Percentiles rank a stretch among this genome's conserved stretches.
Evolutionary conservation across 2,329 filamentous ascomycete genomes (phyloP).

Genomic region (Zymoseptoria pseudotritici): DNA sequence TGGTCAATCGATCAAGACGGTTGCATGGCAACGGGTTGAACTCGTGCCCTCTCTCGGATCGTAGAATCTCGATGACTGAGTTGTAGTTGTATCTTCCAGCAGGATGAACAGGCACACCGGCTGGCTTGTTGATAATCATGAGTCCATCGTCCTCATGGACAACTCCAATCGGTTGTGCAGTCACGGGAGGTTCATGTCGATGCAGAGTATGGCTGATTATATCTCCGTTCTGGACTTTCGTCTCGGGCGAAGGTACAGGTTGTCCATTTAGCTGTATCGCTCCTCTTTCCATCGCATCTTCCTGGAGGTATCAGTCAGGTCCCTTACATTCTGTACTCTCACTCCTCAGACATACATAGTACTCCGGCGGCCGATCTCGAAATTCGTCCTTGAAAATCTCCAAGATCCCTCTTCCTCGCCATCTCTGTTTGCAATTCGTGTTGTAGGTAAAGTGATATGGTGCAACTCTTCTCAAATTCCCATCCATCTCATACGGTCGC

Average conservation of each 20-base stretch:
- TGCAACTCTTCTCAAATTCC: constrained; percentile 58
- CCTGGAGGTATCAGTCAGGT: constrained; percentile 36
- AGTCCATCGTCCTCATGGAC: constrained; percentile 89
- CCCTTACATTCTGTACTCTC: constrained; percentile 1
- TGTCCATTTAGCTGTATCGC: constrained; percentile 75
- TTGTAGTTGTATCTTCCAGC: constrained; percentile 95
- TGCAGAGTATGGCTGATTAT: constrained; percentile 89
- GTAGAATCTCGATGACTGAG: constrained; percentile 87
- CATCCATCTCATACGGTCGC: constrained; percentile 73
- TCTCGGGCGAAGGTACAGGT: constrained; percentile 54
- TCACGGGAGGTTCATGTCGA: constrained; percentile 90
- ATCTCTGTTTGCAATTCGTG: constrained; percentile 88
- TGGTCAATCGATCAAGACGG: constrained; percentile 85
- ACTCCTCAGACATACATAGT: constrained; percentile 57
- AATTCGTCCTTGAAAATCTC: constrained; percentile 92
- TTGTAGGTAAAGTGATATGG: constrained; percentile 95
- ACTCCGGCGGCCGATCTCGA: constrained; percentile 74
- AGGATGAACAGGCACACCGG: constrained; percentile 89
- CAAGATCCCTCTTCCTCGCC: constrained; percentile 72
- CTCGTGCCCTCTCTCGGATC: constrained; percentile 56
- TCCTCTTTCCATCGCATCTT: constrained; percentile 70
- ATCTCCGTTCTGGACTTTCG: constrained; percentile 79
- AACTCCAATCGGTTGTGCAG: constrained; percentile 67
- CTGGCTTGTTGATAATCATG: constrained; percentile 94
- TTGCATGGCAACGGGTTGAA: constrained; percentile 72